A percentile compares a stretch with the other conserved stretches of the same genome.
These are phyloP conservation scores for Beauveria sp. DNA, from an alignment of 2,329 filamentous ascomycete genomes.

Conservation along the genomic window DNA sequence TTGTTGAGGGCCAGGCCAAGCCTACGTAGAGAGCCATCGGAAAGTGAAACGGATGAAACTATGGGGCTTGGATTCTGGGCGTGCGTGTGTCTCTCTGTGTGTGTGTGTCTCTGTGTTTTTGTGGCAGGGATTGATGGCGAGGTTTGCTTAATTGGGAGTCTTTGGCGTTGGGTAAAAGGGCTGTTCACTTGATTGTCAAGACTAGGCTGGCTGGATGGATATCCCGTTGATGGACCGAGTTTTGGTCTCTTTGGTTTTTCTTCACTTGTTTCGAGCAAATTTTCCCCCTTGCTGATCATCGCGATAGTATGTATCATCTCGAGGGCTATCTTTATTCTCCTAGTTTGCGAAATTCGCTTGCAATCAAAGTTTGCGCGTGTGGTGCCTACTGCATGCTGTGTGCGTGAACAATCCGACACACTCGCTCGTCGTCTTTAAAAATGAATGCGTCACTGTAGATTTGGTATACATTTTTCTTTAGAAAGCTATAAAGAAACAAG, in stretches of 20 bases:
- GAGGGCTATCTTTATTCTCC: neutral
- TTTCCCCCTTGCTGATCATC: neutral
- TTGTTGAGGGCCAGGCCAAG: conserved; percentile 75
- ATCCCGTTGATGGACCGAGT: neutral
- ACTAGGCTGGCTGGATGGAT: neutral
- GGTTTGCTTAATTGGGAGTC: conserved; percentile 1
- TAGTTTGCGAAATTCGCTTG: too few species aligned
- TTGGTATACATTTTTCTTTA: conserved; percentile 1
- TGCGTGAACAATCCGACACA: too few species aligned
- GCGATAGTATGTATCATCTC: neutral
- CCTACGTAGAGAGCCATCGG: conserved; percentile 17
- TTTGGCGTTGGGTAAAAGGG: conserved; percentile 3
- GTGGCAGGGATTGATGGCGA: neutral
- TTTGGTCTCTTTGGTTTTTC: neutral
- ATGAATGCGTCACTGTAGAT: neutral
- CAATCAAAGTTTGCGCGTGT: too few species aligned
- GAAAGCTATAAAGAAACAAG: neutral
- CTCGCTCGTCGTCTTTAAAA: too few species aligned
- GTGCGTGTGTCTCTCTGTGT: neutral
- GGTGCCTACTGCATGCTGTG: too few species aligned
- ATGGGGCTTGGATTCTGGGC: neutral
- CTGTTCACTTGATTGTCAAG: neutral
- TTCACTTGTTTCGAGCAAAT: neutral
- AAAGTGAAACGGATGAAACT: neutral
- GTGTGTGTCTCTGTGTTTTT: neutral